phyloP scores from a whole-genome alignment of 2,329 filamentous ascomycete species.

The Colletotrichum salicis region DNA sequence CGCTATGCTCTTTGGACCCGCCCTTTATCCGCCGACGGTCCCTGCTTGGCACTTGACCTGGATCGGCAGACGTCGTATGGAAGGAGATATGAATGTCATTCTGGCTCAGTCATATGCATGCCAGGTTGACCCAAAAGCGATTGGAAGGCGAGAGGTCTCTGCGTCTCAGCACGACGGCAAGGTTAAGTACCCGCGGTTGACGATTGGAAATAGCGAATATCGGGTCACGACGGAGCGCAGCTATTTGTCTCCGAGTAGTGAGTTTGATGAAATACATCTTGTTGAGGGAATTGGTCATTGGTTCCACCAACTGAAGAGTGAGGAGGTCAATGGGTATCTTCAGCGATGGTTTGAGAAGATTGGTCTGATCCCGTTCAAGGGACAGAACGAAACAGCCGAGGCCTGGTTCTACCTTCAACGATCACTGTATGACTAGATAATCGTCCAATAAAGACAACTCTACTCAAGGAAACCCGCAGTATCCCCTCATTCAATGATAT shows the following conservation, averaged over 20 bases:
- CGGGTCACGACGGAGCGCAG: constrained; percentile 2
- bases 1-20: background rate
- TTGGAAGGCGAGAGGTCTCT: constrained; percentile 12
- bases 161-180: constrained; percentile 8
- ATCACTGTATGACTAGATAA: background rate
- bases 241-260: constrained; percentile 9
- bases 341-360: background rate
- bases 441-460: too few species aligned
- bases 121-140: background rate
- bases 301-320: constrained; percentile 10
- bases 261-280: constrained; percentile 4
- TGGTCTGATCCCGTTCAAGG: background rate
- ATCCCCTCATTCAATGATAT: too few species aligned
- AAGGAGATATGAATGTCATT: constrained; percentile 2
- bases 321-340: constrained; percentile 6
- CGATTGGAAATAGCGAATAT: constrained; percentile 7
- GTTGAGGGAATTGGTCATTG: constrained; percentile 5
- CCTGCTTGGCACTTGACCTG: constrained; percentile 24
- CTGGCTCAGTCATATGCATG: constrained; percentile 2
- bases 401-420: background rate
- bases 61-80: background rate
- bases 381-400: too few species aligned
- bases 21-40: background rate
- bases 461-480: too few species aligned
- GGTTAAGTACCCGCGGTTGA: constrained; percentile 7